Evolutionary conservation across 2,329 filamentous ascomycete genomes (phyloP), one percentile per base, ranked within the genome.

Genomic region (Leptographium flavum): DNA sequence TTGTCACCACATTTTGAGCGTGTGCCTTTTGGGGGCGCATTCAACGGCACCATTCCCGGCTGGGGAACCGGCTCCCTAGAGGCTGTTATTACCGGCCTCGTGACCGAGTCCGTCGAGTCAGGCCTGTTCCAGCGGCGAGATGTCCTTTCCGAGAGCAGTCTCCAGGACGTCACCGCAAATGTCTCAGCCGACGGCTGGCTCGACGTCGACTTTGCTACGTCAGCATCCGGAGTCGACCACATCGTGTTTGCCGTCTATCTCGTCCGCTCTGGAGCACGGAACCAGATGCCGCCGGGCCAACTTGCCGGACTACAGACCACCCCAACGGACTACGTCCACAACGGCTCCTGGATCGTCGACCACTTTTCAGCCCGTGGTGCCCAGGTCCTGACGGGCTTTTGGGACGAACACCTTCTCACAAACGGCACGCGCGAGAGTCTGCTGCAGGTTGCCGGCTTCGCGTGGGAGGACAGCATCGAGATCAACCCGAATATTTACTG

Each of bases 361-460:
- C 63, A 68, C 49, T 68, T 63, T 49, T 62, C 54, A 17, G 48
- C 53, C 17, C 39, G 38, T 2, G 66, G 65, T 3, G 65, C 65
- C 0, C 50, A 58, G 37, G 54, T 55, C 0, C 53, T 57, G 1
- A 60, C 55, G 0, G 47, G 60, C 9, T 68, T 67, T 46, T 63
- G 59, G 59, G 60, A 67, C 27, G 45, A 66, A 15, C 53, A 63
- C 21, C 52, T 67, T 10, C 50, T 67, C 1, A 50, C 51, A 4
- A 55, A 59, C 39, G 57, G 56, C 1, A 54, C 56, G 2, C 55
- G 51, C 21, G 51, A 57, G 8, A 49, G 62, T 3, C 42, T 67
- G 3, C 39, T 43, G 33, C 46, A 58, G 5, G 56, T 62, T 4
- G 63, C 62, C 1, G 60, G 62, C 33, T 63, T 62, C 43, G 50